phyloP scores from a whole-genome alignment of 2,329 filamentous ascomycete genomes.

The Claviceps digitariae region DNA sequence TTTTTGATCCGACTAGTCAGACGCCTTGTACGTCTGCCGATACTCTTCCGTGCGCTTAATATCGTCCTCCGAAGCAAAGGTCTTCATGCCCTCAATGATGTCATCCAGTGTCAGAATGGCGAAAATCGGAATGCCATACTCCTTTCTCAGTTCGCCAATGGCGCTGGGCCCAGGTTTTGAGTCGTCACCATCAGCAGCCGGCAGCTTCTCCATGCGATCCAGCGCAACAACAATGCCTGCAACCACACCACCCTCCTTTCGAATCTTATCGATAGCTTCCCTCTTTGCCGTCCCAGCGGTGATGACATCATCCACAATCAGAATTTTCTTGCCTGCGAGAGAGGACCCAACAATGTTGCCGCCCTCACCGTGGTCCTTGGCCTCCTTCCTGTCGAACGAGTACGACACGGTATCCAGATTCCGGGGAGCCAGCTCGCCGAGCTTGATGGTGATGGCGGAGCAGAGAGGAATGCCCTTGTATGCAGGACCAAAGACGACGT shows the following conservation, averaged over 20 bases:
- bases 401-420: slow-evolving; percentile 63
- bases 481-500: slow-evolving; percentile 84
- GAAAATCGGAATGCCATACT: slow-evolving; percentile 72
- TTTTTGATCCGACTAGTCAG: slow-evolving; percentile 25
- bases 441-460: slow-evolving; percentile 60
- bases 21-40: slow-evolving; percentile 49
- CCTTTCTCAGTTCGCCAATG: slow-evolving; percentile 71
- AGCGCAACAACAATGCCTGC: slow-evolving; percentile 81
- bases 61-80: slow-evolving; percentile 47
- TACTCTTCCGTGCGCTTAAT: slow-evolving; percentile 61
- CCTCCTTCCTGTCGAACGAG: slow-evolving; percentile 91
- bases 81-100: slow-evolving; percentile 56
- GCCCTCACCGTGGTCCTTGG: slow-evolving; percentile 90
- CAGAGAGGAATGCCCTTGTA: slow-evolving; percentile 97
- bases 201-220: slow-evolving; percentile 75
- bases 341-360: slow-evolving; percentile 82
- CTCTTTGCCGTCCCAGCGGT: slow-evolving; percentile 89
- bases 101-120: slow-evolving; percentile 76
- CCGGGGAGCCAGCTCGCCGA: slow-evolving; percentile 53
- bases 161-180: slow-evolving; percentile 60
- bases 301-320: slow-evolving; percentile 94
- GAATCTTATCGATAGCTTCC: slow-evolving; percentile 83
- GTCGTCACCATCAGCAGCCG: slow-evolving; percentile 49
- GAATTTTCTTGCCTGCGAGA: slow-evolving; percentile 69
- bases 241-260: slow-evolving; percentile 69